These are phyloP conservation scores for Podila epigama DNA, from an alignment of 192 early-diverging fungal species.

Conservation along the genomic window DNA sequence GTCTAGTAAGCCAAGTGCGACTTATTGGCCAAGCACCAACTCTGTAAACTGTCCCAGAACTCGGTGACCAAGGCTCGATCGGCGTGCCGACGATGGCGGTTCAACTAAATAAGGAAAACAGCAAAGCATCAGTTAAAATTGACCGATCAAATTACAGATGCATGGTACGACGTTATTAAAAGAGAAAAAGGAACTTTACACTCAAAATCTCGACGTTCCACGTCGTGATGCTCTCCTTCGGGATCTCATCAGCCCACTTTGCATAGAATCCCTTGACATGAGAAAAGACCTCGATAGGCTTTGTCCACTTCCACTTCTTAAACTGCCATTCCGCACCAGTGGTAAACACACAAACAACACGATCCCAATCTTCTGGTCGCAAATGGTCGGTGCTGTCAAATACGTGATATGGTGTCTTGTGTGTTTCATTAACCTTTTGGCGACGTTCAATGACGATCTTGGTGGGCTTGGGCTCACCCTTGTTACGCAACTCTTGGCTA, in stretches of 20 bases:
- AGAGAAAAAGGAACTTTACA: constrained; percentile 44
- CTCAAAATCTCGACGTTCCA: constrained; percentile 62
- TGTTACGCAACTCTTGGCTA: constrained; percentile 65
- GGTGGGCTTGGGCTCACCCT: constrained; percentile 71
- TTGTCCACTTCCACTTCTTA: constrained; percentile 87
- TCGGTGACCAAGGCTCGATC: constrained; percentile 62
- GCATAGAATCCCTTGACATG: constrained; percentile 73
- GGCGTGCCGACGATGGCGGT: constrained; percentile 61
- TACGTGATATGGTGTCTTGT: constrained; percentile 73
- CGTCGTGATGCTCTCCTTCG: constrained; percentile 41
- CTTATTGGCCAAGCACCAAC: constrained; percentile 56
- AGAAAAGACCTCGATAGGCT: constrained; percentile 84
- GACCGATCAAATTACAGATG: background rate
- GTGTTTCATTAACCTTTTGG: constrained; percentile 58
- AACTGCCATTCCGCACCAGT: constrained; percentile 95
- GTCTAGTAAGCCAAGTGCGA: constrained; percentile 56
- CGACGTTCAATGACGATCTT: constrained; percentile 69
- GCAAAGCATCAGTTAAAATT: background rate
- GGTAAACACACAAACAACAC: constrained; percentile 91
- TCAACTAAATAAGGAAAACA: constrained; percentile 46
- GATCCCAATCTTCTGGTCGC: constrained; percentile 82
- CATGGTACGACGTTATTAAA: background rate
- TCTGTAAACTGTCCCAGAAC: constrained; percentile 64
- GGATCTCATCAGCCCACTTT: constrained; percentile 61
- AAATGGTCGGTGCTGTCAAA: constrained; percentile 81